Conservation (phyloP, 169 alveolate genomes). For the Cryptosporidium meleagridis region DNA sequence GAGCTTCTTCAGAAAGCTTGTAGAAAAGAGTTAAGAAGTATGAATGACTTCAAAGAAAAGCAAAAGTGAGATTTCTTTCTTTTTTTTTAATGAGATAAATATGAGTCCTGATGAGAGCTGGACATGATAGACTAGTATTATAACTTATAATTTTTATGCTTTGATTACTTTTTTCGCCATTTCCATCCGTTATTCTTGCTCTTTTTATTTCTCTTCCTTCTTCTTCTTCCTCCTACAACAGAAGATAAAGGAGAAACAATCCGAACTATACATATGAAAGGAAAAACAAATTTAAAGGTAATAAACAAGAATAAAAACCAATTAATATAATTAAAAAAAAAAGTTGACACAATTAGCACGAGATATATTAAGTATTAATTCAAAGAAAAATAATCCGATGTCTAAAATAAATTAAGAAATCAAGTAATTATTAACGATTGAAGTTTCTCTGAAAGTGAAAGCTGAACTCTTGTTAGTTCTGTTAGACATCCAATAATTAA, state of each 20-base stretch:
- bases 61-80: neutral
- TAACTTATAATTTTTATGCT: too few relatives aligned
- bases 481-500: conserved; percentile 64
- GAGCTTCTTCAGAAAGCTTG: conserved; percentile 92
- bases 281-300: too few relatives aligned
- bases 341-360: neutral
- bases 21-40: conserved; percentile 82
- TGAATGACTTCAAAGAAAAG: conserved; percentile 50
- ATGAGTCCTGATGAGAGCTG: too few relatives aligned
- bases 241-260: too few relatives aligned
- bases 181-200: too few relatives aligned
- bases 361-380: neutral
- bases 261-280: too few relatives aligned
- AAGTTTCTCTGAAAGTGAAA: conserved; percentile 60
- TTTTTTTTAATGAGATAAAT: neutral
- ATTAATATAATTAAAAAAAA: too few relatives aligned
- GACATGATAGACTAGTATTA: too few relatives aligned
- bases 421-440: conserved; percentile 49
- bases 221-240: too few relatives aligned
- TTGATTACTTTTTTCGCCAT: too few relatives aligned
- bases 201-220: too few relatives aligned
- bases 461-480: conserved; percentile 58
- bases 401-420: neutral
- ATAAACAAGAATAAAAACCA: too few relatives aligned
- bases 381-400: neutral